phyloP scores from a whole-genome alignment of 2,329 filamentous ascomycete genomes.

The Periconia sp. region DNA sequence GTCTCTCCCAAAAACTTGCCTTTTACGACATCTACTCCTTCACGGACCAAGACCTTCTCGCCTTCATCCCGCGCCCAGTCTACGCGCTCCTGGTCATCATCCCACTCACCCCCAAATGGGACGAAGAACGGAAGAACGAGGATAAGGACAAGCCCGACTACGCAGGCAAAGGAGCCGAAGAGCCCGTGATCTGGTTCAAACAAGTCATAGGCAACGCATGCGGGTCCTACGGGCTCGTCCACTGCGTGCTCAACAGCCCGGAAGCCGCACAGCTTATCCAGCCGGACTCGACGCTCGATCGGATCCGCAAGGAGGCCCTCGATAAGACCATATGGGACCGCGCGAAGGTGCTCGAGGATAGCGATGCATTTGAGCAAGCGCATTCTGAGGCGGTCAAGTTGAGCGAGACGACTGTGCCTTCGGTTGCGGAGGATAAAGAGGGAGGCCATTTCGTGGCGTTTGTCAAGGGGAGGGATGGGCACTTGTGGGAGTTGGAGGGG shows the following conservation, averaged over 20 bases:
- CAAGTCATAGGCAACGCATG: slow-evolving; percentile 63
- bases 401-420: slow-evolving; percentile 44
- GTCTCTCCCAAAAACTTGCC: slow-evolving; percentile 47
- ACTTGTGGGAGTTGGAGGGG: slow-evolving; percentile 53
- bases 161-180: slow-evolving; percentile 48
- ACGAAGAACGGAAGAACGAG: slow-evolving; percentile 45
- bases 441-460: slow-evolving; percentile 45
- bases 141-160: slow-evolving; percentile 48
- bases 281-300: slow-evolving; percentile 48
- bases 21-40: slow-evolving; percentile 60
- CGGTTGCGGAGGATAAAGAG: neutral
- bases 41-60: slow-evolving; percentile 52
- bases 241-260: slow-evolving; percentile 54
- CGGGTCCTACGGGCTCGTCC: slow-evolving; percentile 60
- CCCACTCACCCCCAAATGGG: slow-evolving; percentile 45
- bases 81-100: slow-evolving; percentile 58
- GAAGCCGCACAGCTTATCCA: slow-evolving; percentile 46
- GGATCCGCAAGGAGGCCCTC: slow-evolving; percentile 47
- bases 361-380: slow-evolving; percentile 46
- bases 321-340: slow-evolving; percentile 49
- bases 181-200: slow-evolving; percentile 61
- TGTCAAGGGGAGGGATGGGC: slow-evolving; percentile 49
- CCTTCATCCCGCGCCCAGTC: slow-evolving; percentile 56
- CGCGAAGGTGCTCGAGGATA: slow-evolving; percentile 56
- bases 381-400: slow-evolving; percentile 46